Percentiles rank a stretch among this genome's conserved stretches.
Conservation (phyloP, 2,329 filamentous ascomycete genomes). For the Xylaria sp. region DNA sequence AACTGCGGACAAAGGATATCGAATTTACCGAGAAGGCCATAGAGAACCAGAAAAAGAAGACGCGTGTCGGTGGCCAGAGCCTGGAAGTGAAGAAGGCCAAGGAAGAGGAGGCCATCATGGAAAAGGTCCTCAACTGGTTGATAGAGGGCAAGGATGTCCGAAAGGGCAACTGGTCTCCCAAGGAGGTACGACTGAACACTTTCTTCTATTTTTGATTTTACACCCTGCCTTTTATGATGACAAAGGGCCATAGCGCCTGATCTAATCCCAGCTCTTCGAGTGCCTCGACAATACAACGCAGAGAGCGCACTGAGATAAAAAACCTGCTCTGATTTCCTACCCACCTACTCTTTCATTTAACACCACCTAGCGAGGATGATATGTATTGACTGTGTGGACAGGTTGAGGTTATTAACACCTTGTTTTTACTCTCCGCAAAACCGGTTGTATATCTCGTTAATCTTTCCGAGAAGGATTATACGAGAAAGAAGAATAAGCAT, state of each 20-base stretch:
- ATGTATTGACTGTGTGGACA: slow-evolving; percentile 55
- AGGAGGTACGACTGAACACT: slow-evolving; percentile 78
- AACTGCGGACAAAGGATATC: slow-evolving; percentile 97
- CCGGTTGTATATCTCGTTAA: slow-evolving; percentile 98
- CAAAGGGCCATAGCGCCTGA: slow-evolving; percentile 95
- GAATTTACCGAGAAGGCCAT: slow-evolving; percentile 97
- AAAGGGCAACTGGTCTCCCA: slow-evolving; percentile 87
- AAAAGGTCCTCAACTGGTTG: slow-evolving; percentile 85
- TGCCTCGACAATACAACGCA: slow-evolving; percentile 77
- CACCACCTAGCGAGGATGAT: background rate
- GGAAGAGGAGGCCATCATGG: slow-evolving; percentile 92
- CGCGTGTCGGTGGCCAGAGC: slow-evolving; percentile 90
- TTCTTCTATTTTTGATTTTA: slow-evolving; percentile 37
- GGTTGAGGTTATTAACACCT: slow-evolving; percentile 97
- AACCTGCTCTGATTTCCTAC: slow-evolving; percentile 71
- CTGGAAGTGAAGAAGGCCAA: slow-evolving; percentile 98
- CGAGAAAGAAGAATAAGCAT: slow-evolving; percentile 99
- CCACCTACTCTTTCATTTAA: background rate
- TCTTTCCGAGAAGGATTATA: slow-evolving; percentile 94
- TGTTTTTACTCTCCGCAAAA: slow-evolving; percentile 95
- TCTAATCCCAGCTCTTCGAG: slow-evolving; percentile 99
- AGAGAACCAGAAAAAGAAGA: slow-evolving; percentile 93
- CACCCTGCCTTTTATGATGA: slow-evolving; percentile 86
- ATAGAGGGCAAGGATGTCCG: slow-evolving; percentile 93
- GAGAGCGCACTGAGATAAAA: slow-evolving; percentile 89